These are phyloP conservation scores for Cordyceps militaris DNA, from an alignment of 2,329 filamentous ascomycete species.

Conservation along the genomic window DNA sequence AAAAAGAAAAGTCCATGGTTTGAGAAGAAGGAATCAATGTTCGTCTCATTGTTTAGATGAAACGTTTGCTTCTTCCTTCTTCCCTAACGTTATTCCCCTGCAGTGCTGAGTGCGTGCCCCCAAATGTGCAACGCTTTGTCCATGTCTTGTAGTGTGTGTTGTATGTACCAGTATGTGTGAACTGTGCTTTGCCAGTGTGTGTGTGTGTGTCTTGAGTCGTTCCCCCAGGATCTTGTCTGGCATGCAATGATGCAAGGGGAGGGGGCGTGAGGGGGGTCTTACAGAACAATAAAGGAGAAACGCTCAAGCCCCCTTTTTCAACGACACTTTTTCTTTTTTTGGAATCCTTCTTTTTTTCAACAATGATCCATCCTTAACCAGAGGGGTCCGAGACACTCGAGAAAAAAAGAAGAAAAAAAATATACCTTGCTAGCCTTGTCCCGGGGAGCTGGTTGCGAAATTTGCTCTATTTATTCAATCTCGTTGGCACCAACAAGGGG, in stretches of 20 bases:
- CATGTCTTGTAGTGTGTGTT: slow-evolving; percentile 7
- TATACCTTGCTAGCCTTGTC: neutral
- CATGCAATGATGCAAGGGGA: neutral
- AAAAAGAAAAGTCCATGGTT: neutral
- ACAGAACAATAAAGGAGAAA: slow-evolving; percentile 11
- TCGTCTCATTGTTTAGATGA: slow-evolving; percentile 8
- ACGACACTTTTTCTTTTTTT: neutral
- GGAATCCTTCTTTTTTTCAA: neutral
- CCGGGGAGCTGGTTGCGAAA: neutral
- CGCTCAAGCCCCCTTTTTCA: slow-evolving; percentile 1
- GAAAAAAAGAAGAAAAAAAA: neutral
- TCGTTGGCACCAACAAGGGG: too few relatives aligned
- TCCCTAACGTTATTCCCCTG: neutral
- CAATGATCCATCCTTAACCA: neutral
- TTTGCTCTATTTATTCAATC: too few relatives aligned
- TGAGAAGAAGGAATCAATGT: neutral
- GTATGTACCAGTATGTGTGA: too few relatives aligned
- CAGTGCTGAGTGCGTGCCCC: neutral
- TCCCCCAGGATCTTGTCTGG: neutral
- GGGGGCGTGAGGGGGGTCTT: neutral
- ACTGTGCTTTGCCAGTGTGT: too few relatives aligned
- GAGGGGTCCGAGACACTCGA: neutral
- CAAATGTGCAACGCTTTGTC: slow-evolving; percentile 7
- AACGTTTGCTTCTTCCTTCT: neutral
- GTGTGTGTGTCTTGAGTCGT: neutral